Percentiles rank a stretch among this genome's conserved stretches.
phyloP scores from a whole-genome alignment of 441 rosid species.

The Erodium texanum region DNA sequence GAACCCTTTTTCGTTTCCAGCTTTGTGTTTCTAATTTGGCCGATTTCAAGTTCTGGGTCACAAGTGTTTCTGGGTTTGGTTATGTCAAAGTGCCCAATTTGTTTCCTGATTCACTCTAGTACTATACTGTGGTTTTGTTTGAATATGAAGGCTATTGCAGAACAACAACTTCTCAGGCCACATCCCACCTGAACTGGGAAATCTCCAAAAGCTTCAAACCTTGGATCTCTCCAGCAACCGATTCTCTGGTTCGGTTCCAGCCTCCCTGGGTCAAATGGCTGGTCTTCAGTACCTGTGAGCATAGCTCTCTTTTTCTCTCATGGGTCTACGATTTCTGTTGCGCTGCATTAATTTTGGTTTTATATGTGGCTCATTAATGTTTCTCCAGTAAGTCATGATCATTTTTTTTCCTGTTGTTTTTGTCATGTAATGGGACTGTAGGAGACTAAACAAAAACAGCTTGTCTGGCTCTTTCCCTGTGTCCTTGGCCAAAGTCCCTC shows the following conservation, averaged over 20 bases:
- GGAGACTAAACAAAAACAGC: slow-evolving; percentile 90
- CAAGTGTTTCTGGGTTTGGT: background rate
- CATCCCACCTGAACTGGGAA: slow-evolving; percentile 62
- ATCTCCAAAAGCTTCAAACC: slow-evolving; percentile 67
- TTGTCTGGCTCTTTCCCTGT: slow-evolving; percentile 63
- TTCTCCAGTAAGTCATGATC: slow-evolving; percentile 11
- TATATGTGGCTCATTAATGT: background rate
- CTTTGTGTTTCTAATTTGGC: no score
- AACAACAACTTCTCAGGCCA: slow-evolving; percentile 82
- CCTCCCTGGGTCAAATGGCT: slow-evolving; percentile 44
- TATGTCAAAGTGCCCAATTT: no score
- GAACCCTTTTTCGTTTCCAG: background rate
- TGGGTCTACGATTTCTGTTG: background rate
- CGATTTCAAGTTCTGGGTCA: no score
- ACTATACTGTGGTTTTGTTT: background rate
- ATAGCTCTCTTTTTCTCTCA: no score
- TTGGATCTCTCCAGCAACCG: slow-evolving; percentile 80
- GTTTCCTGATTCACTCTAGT: no score
- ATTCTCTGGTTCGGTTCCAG: slow-evolving; percentile 58
- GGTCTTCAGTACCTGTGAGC: slow-evolving; percentile 75
- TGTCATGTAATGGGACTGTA: slow-evolving; percentile 16
- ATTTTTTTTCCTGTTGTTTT: slow-evolving; percentile 13
- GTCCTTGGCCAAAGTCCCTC: slow-evolving; percentile 70
- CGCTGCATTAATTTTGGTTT: background rate
- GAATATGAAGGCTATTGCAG: slow-evolving; percentile 59